Conservation (phyloP, 2,329 filamentous ascomycete genomes). For the Zarea fungicola region DNA sequence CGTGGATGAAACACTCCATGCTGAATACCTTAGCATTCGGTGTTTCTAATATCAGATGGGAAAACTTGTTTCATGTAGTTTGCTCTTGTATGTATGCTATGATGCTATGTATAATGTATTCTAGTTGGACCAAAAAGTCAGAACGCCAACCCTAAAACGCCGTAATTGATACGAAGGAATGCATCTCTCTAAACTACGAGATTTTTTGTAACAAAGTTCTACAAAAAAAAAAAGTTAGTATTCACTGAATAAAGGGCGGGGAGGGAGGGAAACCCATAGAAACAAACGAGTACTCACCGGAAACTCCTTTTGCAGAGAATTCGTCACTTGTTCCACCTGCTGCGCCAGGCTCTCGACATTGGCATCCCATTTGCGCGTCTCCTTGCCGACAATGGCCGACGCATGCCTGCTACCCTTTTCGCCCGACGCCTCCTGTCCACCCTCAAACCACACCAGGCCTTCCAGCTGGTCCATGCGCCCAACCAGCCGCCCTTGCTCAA, state of each 20-base stretch:
- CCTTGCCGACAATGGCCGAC: slow-evolving; percentile 57
- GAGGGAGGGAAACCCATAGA: no score
- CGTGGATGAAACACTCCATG: no score
- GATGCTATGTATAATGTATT: no score
- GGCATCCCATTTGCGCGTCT: slow-evolving; percentile 80
- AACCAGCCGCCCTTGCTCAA: slow-evolving; percentile 83
- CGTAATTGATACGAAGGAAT: no score
- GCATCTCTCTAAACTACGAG: slow-evolving; percentile 42
- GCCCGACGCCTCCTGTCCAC: slow-evolving; percentile 62
- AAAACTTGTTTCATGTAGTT: no score
- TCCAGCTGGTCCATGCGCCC: slow-evolving; percentile 95
- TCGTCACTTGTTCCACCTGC: slow-evolving; percentile 82
- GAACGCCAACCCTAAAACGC: no score
- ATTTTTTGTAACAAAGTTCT: slow-evolving; percentile 54
- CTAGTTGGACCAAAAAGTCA: no score
- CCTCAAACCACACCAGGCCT: slow-evolving; percentile 80
- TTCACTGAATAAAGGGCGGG: no score
- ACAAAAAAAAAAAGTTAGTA: neutral
- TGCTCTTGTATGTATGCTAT: slow-evolving; percentile 10
- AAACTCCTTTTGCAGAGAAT: slow-evolving; percentile 73
- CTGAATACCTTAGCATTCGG: no score
- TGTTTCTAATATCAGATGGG: no score
- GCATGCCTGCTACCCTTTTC: slow-evolving; percentile 63
- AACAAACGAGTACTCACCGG: slow-evolving; percentile 45
- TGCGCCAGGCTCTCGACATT: slow-evolving; percentile 84